A percentile compares a stretch with the other conserved stretches of the same genome.
These are phyloP conservation scores for Penicillium vulpinum DNA, from an alignment of 2,329 filamentous ascomycete species.

Conservation along the genomic window DNA sequence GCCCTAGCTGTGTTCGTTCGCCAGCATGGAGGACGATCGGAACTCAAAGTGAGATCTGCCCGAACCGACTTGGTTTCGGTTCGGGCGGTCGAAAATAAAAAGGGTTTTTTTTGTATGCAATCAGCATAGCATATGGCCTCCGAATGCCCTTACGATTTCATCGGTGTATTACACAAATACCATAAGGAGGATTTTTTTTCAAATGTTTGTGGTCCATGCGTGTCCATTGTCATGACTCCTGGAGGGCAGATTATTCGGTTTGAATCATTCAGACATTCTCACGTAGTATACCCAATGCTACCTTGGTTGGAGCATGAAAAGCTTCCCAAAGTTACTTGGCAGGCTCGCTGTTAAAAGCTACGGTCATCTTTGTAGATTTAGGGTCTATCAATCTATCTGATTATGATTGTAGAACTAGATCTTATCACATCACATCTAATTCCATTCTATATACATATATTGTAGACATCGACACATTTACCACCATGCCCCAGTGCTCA, in stretches of 20 bases:
- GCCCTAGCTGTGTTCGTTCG: slow-evolving; percentile 30
- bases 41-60: slow-evolving; percentile 34
- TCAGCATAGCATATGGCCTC: slow-evolving; percentile 37
- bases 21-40: slow-evolving; percentile 27
- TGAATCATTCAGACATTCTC: background rate
- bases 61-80: slow-evolving; percentile 28
- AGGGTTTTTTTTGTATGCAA: slow-evolving; percentile 39
- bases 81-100: slow-evolving; percentile 37
- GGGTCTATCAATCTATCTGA: no score
- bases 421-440: background rate
- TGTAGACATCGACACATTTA: background rate
- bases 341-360: background rate
- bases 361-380: background rate
- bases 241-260: background rate
- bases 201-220: slow-evolving; percentile 8
- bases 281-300: background rate
- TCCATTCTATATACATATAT: background rate
- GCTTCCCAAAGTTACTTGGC: background rate
- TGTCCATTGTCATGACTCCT: background rate
- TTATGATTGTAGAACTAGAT: background rate
- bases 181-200: slow-evolving; percentile 33
- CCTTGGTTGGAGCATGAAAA: background rate
- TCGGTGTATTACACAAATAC: slow-evolving; percentile 39
- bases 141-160: slow-evolving; percentile 41
- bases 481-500: slow-evolving; percentile 11